Base-by-base conservation (phyloP, 495 filamentous ascomycete species). In the Darksidea phi region DNA sequence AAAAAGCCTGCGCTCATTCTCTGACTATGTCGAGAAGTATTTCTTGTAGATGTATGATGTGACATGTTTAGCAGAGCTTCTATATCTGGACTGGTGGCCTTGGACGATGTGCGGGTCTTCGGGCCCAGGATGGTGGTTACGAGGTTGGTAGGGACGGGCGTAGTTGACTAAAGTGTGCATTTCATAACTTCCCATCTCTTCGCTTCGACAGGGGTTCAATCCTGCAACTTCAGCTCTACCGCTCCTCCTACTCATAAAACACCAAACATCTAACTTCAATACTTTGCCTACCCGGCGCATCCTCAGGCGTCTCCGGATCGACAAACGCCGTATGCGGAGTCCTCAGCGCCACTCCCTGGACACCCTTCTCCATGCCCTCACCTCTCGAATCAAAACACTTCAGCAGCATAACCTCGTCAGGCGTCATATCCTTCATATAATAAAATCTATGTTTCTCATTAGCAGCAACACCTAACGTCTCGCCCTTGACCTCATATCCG, bases 261-360 rank as follows among this genome's bases (percentile, higher is more conserved):
- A 74, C 65, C 64, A 74, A 65, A 50, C 71, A 73, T 32, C 73
- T 61, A 10, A 75, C 73, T 67, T 75, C 73, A 67, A 75, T 75
- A 37, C 55, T 63, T 67, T 75, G 70, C 54, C 73, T 46, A 12
- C 73, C 73, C 1, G 70, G 70, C 15, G 71, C 71, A 59, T 70
- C 67, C 38, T 54, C 25, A 8, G 69, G 69, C 25, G 72, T 74
- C 18, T 70, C 32, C 34, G 72, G 72, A 61, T 74, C 73, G 26
- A 64, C 49, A 48, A 75, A 75, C 1, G 73, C 73, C 18, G 73
- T 75, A 66, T 75, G 73, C 23, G 73, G 73, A n/a, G 73, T 74
- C 49, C 71, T 55, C 3, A 72, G 38, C 21, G 72, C 72, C 23
- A 72, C 34, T 0, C 73, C 73, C 13, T 67, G 24, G 50, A 37